These are phyloP conservation scores for Rhizomucor miehei DNA, from an alignment of 371 early-diverging fungal genomes.

Conservation along the genomic window DNA sequence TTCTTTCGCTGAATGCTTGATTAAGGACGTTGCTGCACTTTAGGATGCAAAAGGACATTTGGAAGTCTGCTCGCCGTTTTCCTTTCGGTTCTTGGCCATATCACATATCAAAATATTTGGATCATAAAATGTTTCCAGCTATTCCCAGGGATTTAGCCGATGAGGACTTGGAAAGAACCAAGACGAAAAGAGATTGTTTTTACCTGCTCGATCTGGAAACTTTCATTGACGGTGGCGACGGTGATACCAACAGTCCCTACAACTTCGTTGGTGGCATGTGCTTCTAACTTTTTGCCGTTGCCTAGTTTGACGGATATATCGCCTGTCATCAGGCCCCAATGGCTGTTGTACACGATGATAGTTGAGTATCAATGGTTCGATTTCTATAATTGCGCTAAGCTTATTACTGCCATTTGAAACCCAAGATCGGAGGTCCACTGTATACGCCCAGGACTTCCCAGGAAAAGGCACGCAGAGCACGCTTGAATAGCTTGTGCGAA, in stretches of 20 bases:
- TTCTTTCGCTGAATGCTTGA: not conserved
- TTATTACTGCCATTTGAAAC: constrained; percentile 49
- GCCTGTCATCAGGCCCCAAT: constrained; percentile 49
- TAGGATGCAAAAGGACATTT: constrained; percentile 46
- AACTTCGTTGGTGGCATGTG: constrained; percentile 40
- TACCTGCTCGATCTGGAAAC: constrained; percentile 42
- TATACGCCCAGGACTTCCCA: constrained; percentile 55
- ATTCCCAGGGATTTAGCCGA: no score
- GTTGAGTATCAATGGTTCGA: not conserved
- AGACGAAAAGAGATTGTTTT: not conserved
- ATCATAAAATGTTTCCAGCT: constrained; percentile 43
- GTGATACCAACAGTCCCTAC: constrained; percentile 45
- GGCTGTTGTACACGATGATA: constrained; percentile 11
- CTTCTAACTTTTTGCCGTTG: constrained; percentile 38
- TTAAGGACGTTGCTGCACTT: not conserved
- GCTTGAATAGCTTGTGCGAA: constrained; percentile 53
- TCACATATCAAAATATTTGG: constrained; percentile 45
- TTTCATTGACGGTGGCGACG: constrained; percentile 44
- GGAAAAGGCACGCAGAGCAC: constrained; percentile 44
- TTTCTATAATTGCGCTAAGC: no score
- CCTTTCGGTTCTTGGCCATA: constrained; percentile 41
- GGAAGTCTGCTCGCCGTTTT: constrained; percentile 8
- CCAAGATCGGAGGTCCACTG: constrained; percentile 47
- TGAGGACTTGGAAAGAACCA: no score
- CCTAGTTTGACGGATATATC: constrained; percentile 39